Evolutionary conservation across 2,329 filamentous ascomycete species (phyloP), one percentile per base, ranked within the genome.

Genomic region (Alternaria ventricosa): DNA sequence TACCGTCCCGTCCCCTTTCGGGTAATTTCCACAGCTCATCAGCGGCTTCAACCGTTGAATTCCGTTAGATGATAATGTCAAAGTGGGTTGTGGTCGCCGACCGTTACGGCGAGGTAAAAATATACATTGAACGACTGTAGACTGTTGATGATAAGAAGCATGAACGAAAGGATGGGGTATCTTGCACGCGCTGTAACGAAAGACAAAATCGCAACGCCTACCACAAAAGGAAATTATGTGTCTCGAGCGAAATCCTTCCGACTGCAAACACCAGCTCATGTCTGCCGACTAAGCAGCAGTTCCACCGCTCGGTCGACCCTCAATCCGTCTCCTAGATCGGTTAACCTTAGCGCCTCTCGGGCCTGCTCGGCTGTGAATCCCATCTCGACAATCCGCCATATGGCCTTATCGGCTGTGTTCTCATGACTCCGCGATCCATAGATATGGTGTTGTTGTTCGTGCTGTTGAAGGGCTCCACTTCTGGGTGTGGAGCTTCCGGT

Each of bases 291-390:
- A 18, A 87, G 71, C 65, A 90, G 77, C 60, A 88, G 71, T 61
- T 87, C 84, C 22, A 89, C 84, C 0, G 88, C 88, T 5, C 84
- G 82, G 68, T 88, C 83, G 10, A 87, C 81, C 60, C 88, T 81
- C 65, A 90, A 78, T 1, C 87, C 87, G 66, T 88, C 86, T 0
- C 87, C 88, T 13, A 83, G 84, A 73, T 90, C 88, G 6, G 87
- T 90, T 68, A 85, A 83, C 44, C 84, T 83, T 18, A 90, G 77
- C 18, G 88, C 88, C 70, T 85, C 83, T 61, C 85, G 84, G 8
- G 87, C 87, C 65, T 88, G 82, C 18, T 83, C 82, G 15, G 84
- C 79, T 8, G 82, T 82, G 67, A 90, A 90, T 0, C 88, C 88
- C 75, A 90, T 86, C 36, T 88, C 84, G 6, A 89, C 86, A 60